Conservation (phyloP, 2,329 filamentous ascomycete species). For the Phoma herbarum region DNA sequence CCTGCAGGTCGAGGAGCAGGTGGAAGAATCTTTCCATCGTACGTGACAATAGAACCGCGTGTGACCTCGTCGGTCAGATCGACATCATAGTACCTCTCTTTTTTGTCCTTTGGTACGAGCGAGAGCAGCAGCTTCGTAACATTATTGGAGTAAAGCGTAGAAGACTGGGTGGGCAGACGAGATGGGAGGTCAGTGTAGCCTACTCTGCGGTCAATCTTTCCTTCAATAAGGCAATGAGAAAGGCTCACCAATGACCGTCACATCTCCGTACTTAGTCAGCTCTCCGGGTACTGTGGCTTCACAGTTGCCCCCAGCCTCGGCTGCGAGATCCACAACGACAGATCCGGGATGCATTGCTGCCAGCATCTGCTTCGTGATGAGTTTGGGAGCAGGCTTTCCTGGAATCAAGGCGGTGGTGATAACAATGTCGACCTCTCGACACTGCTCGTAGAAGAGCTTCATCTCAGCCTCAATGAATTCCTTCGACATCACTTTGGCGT, state of each 20-base stretch:
- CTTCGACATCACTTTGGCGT: conserved; percentile 93
- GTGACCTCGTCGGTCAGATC: conserved; percentile 87
- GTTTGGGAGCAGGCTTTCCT: conserved; percentile 80
- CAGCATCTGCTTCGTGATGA: conserved; percentile 81
- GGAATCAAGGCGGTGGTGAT: conserved; percentile 93
- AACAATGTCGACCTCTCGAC: conserved; percentile 87
- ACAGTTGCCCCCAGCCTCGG: conserved; percentile 88
- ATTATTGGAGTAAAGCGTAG: conserved; percentile 92
- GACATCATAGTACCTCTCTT: conserved; percentile 80
- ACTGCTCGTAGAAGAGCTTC: conserved; percentile 89
- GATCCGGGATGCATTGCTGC: conserved; percentile 90
- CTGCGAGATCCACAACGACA: conserved; percentile 86
- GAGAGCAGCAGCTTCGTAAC: conserved; percentile 89
- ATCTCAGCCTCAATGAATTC: conserved; percentile 93
- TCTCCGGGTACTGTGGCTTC: conserved; percentile 80
- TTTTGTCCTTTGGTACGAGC: conserved; percentile 78
- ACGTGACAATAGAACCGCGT: conserved; percentile 82
- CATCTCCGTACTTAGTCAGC: conserved; percentile 74
- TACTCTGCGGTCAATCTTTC: conserved; percentile 18
- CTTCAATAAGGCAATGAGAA: neutral
- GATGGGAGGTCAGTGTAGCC: conserved; percentile 88
- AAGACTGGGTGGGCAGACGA: conserved; percentile 85
- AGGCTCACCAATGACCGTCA: conserved; percentile 80
- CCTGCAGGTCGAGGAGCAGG: conserved; percentile 74
- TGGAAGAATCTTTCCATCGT: conserved; percentile 78